Base-by-base conservation (phyloP, 129 eudicot species). In the Saposhnikovia divaricata region DNA sequence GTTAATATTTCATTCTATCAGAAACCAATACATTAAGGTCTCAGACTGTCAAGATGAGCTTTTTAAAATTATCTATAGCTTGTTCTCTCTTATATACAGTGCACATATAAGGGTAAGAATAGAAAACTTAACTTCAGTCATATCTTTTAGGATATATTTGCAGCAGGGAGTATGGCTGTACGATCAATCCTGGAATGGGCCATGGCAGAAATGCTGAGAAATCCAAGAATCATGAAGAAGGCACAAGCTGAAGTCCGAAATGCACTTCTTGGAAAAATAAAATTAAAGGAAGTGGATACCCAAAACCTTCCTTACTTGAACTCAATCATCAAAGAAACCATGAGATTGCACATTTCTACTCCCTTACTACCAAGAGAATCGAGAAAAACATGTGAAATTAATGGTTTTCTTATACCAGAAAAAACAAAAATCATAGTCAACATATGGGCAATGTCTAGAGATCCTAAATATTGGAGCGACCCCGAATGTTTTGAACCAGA, bases 171-270 rank as follows among this genome's bases (percentile, higher is more conserved):
- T 16, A 43, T 42, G 53, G 53, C 77, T 21, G 51, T n/a, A 9
- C 28, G 37, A 43, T 42, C 77, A 43, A 44, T 73, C 51, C 48
- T 73, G 0, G 77, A 42, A 42, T 73, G 77, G 77, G 53, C 38
- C 12, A 73, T 73, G 77, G 53, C 77, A 1, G 77, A 73, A 73
- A 21, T 73, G 77, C 34, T 73, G 53, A 43, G 28, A 73, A 73
- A 72, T 42, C 51, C 76, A 2, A 42, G 18, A 40, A 27, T 73
- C 31, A 42, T 73, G 77, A 25, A 73, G 13, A 73, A 73, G 55
- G 77, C 77, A 43, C 77, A 73, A 44, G n/a, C 55, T 6, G 77
- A 43, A 73, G 53, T 73, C 34, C 53, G 77, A 5, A n/a, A 73
- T 21, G 55, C 77, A 73, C 8, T 44, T 44, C 13, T 21, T 21